phyloP scores from a whole-genome alignment of 2,329 filamentous ascomycete species.

The Penicillium sp. region DNA sequence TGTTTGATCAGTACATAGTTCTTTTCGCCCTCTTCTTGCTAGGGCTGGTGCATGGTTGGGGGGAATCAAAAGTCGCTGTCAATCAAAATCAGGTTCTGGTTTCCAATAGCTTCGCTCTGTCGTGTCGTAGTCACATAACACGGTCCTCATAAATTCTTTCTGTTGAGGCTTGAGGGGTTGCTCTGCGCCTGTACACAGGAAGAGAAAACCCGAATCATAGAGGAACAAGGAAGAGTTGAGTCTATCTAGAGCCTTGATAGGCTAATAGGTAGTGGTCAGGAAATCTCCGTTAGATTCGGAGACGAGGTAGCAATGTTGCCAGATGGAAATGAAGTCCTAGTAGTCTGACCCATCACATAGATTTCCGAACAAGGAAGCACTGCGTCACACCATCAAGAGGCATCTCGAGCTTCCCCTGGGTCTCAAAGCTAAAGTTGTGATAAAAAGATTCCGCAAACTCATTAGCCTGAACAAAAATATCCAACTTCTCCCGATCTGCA shows the following conservation, averaged over 20 bases:
- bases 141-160: no score
- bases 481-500: neutral
- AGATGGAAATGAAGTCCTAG: no score
- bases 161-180: no score
- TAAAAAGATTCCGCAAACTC: slow-evolving; percentile 1
- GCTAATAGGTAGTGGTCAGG: no score
- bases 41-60: slow-evolving; percentile 27
- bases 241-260: no score
- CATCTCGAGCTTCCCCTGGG: neutral
- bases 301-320: no score
- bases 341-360: neutral
- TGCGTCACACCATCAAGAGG: neutral
- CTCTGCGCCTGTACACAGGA: no score
- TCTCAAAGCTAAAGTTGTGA: neutral
- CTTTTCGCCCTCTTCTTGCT: slow-evolving; percentile 9
- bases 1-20: slow-evolving; percentile 26
- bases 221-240: no score
- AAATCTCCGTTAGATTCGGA: no score
- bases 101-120: no score
- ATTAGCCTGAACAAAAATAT: slow-evolving; percentile 2
- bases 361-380: neutral
- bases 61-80: slow-evolving; percentile 28
- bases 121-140: no score
- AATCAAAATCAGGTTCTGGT: neutral
- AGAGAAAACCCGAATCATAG: no score